These are phyloP conservation scores for Neonectria hederae DNA, from an alignment of 2,329 filamentous ascomycete genomes.

Conservation along the genomic window DNA sequence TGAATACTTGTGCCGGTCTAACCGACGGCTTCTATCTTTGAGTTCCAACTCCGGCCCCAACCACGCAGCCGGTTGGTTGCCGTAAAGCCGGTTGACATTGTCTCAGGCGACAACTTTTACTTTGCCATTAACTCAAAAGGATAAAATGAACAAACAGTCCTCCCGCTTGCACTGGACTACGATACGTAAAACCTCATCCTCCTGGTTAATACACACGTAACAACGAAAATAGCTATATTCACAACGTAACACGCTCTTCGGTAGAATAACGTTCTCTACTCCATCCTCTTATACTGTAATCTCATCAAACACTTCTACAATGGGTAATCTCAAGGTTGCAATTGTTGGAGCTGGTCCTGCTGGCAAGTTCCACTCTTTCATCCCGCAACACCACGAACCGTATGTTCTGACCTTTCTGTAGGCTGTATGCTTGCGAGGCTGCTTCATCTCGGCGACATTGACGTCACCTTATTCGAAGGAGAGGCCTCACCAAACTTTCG, in stretches of 20 bases:
- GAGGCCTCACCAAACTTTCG: constrained; percentile 56
- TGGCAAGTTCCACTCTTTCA: constrained; percentile 28
- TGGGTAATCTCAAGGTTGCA: constrained; percentile 39
- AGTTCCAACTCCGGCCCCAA: constrained; percentile 11
- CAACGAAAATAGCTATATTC: background rate
- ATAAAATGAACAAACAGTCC: background rate
- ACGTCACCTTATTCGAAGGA: constrained; percentile 61
- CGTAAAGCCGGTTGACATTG: background rate
- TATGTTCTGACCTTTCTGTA: constrained; percentile 21
- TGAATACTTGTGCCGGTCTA: constrained; percentile 25
- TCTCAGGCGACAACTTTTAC: background rate
- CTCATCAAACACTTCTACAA: constrained; percentile 8
- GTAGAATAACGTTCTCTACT: background rate
- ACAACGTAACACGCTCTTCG: background rate
- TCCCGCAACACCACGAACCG: background rate
- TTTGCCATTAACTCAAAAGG: background rate
- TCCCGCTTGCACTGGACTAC: background rate
- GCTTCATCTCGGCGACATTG: constrained; percentile 56
- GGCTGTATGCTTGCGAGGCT: constrained; percentile 55
- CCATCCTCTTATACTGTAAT: background rate
- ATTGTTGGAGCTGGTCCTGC: constrained; percentile 44
- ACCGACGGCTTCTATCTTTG: constrained; percentile 21
- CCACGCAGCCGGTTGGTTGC: background rate
- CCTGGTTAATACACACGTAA: background rate
- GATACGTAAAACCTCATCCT: background rate